Base-by-base conservation (phyloP, 2,329 filamentous ascomycete species). In the Penicillium crustosum region DNA sequence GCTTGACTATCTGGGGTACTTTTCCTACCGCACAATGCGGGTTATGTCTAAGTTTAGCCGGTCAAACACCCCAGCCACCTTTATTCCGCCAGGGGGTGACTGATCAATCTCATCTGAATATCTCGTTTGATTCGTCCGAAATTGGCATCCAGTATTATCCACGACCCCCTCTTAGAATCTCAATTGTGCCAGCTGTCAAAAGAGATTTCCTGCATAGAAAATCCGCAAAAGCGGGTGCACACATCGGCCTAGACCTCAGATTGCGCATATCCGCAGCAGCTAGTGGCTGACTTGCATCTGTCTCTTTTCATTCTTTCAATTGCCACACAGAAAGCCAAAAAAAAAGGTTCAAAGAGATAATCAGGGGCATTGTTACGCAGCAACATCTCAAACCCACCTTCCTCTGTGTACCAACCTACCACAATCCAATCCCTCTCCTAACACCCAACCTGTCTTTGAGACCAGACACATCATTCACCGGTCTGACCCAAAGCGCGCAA, bases 231-330 rank as follows among this genome's bases (percentile, higher is more conserved):
- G 56, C 58, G 55, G 44, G 58, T 61, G 47, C 59, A 61, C 60
- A 48, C 55, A 56, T 44, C 29, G 57, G 57, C 58, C 62, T 62
- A 62, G 65, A 61, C 57, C 49, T 49, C 52, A 58, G 29, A 60
- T 57, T 64, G 58, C 51, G 51, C 58, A 60, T 57, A 41, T 44
- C 61, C 60, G 61, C 64, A 67, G 61, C 65, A 60, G 54, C 54
- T 61, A 63, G 64, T 57, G 64, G 58, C 58, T 64, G 56, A 62
- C 61, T 53, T 66, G 64, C 65, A 65, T 61, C 54, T 61, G 57
- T 55, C 55, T 62, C 56, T 51, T 61, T 60, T 59, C 53, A 41
- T 19, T 55, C 36, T 57, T 56, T 25, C 49, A 42, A 43, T 65
- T 65, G 62, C 62, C 65, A 62, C 62, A 63, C 57, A 60, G 29